Percentiles rank a stretch among this genome's conserved stretches.
Conservation (phyloP, 2,329 filamentous ascomycete species). For the Trichoderma atrobrunneum region DNA sequence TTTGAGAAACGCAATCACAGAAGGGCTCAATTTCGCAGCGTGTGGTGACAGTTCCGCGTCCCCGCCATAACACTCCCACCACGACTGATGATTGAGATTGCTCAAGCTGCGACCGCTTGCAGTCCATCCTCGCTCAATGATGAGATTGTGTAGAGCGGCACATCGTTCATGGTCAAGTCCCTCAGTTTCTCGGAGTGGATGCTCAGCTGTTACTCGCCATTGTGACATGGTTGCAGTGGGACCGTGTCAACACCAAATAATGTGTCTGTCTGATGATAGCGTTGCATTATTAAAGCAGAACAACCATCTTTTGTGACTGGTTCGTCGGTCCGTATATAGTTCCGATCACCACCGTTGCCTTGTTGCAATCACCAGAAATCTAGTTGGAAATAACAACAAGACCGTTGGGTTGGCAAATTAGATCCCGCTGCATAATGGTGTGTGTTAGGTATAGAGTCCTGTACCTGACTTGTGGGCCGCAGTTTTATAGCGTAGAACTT, state of each 20-base stretch:
- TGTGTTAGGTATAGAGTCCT: too few species aligned
- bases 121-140: slow-evolving; percentile 11
- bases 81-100: neutral
- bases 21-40: slow-evolving; percentile 4
- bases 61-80: slow-evolving; percentile 12
- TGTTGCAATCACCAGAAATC: neutral
- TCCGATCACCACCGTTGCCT: neutral
- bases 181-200: slow-evolving; percentile 1
- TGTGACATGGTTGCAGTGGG: neutral
- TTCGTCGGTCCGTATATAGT: neutral
- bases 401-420: neutral
- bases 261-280: neutral
- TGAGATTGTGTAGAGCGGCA: slow-evolving; percentile 14
- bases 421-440: neutral
- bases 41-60: neutral
- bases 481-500: neutral
- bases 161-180: slow-evolving; percentile 13
- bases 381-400: neutral
- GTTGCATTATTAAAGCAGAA: neutral
- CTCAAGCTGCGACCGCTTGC: slow-evolving; percentile 11
- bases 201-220: slow-evolving; percentile 10
- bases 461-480: neutral
- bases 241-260: neutral
- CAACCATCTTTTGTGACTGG: neutral
- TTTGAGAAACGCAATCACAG: slow-evolving; percentile 3